Conservation (phyloP, 1,284 basidiomycete species). For the Ustilago crameri region DNA sequence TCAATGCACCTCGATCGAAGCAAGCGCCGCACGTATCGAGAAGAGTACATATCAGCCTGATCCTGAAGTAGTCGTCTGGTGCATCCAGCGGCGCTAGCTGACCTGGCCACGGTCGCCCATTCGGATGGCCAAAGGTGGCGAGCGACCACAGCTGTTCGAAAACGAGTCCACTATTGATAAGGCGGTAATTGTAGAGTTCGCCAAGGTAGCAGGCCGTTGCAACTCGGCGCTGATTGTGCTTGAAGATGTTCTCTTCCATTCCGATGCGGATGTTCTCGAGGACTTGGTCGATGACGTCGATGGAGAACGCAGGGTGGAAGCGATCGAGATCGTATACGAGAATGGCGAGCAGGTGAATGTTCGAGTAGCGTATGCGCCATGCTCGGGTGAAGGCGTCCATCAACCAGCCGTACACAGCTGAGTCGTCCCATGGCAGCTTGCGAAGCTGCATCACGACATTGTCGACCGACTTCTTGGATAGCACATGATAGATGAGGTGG, state of each 20-base stretch:
- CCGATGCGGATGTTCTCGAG: slow-evolving; percentile 90
- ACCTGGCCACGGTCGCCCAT: slow-evolving; percentile 86
- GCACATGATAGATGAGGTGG: slow-evolving; percentile 89
- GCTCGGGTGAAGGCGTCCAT: slow-evolving; percentile 90
- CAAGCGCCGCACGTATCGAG: slow-evolving; percentile 98
- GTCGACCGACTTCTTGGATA: slow-evolving; percentile 89
- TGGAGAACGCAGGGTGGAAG: slow-evolving; percentile 87
- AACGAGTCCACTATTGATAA: slow-evolving; percentile 86
- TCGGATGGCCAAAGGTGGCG: slow-evolving; percentile 94
- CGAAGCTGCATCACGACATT: slow-evolving; percentile 90
- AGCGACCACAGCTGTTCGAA: slow-evolving; percentile 95
- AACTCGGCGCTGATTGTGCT: slow-evolving; percentile 90
- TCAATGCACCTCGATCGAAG: slow-evolving; percentile 90
- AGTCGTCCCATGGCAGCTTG: slow-evolving; percentile 94
- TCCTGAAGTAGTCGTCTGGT: slow-evolving; percentile 94
- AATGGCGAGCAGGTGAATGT: slow-evolving; percentile 90
- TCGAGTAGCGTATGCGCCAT: slow-evolving; percentile 94
- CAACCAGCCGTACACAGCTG: slow-evolving; percentile 70
- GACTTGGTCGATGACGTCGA: slow-evolving; percentile 90
- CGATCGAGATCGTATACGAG: slow-evolving; percentile 91
- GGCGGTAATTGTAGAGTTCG: slow-evolving; percentile 96
- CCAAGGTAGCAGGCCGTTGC: slow-evolving; percentile 93
- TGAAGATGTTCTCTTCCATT: slow-evolving; percentile 90
- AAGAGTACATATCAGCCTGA: slow-evolving; percentile 89
- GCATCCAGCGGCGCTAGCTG: slow-evolving; percentile 83